Base-by-base conservation (phyloP, 345 rosid species). In the Brassica incana region DNA sequence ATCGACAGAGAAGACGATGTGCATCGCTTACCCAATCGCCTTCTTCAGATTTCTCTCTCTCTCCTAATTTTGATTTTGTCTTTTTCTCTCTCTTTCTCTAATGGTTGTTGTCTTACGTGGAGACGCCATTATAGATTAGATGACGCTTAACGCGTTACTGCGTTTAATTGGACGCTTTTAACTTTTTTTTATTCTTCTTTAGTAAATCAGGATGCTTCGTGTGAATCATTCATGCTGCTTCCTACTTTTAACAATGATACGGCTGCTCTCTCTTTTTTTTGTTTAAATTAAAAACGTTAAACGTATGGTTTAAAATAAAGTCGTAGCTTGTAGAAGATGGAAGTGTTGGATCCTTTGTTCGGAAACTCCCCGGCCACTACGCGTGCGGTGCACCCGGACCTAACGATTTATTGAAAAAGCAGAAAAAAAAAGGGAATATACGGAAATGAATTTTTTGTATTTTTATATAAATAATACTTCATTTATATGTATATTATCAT, bases 1-100 rank as follows among this genome's bases (percentile, higher is more conserved):
- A 73, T 90, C 98, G 48, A 81, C 83, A 5, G 94, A 84, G 83
- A 91, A 91, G 64, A 81, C 82, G 76, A 79, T 73, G 61, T 86
- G 86, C 90, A 86, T 88, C 84, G 83, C 71, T 71, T 54, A 69
- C 74, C 78, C 73, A 75, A 77, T 81, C 80, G 77, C 84, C 80
- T 50, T 75, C 71, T 50, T 75, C 71, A 14, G 75, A 76, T 74
- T 38, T 56, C 25, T 58, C 76, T 75, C 60, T 67, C 16, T 59
- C 23, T 56, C 27, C 8, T 11, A 4, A 3, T 25, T 61, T 23
- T 23, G 6, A 12, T 33, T 45, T 36, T 8, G 3, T 65, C 0
- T 30, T 0, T 72, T 23, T 56, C 3, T 56, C 3, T 52, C 10
- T 78, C 63, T 72, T 2, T 54, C 40, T 71, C 32, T 70, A 2